Percentiles rank a stretch among this genome's conserved stretches.
Evolutionary conservation across 352 stramenopile genomes (phyloP).

Genomic region (Phytopythium litorale): DNA sequence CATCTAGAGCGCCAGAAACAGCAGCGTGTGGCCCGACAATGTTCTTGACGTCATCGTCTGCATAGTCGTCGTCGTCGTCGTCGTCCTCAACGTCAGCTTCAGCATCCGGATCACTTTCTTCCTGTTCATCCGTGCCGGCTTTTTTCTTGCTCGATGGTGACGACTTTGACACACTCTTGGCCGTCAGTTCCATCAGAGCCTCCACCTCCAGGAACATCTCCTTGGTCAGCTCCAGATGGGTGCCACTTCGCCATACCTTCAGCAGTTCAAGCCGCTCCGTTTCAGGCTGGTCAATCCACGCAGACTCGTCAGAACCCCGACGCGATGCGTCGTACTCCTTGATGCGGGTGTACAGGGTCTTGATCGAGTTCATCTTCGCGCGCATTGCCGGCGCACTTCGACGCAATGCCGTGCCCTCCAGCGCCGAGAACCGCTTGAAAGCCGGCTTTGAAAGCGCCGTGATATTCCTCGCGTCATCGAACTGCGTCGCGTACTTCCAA

Average conservation of each 20-base stretch:
- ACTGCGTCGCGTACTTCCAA: neutral
- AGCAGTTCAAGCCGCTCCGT: conserved; percentile 23
- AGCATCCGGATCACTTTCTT: neutral
- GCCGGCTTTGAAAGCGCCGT: conserved; percentile 7
- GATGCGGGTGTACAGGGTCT: conserved; percentile 24
- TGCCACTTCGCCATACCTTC: conserved; percentile 26
- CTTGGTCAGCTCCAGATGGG: conserved; percentile 25
- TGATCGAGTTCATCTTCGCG: conserved; percentile 41
- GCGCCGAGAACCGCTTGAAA: conserved; percentile 23
- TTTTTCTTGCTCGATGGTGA: neutral
- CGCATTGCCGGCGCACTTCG: conserved; percentile 27
- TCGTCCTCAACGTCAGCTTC: neutral
- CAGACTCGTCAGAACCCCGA: conserved; percentile 10
- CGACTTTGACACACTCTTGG: neutral
- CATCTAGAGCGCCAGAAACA: neutral
- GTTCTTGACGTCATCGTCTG: neutral
- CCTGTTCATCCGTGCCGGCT: neutral
- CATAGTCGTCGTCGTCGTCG: neutral
- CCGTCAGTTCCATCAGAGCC: neutral
- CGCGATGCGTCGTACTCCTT: conserved; percentile 19
- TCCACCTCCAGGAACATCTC: conserved; percentile 15
- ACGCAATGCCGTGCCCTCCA: conserved; percentile 13
- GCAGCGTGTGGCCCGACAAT: neutral
- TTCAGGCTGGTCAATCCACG: conserved; percentile 26
- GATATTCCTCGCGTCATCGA: neutral